Evolutionary conservation across 2,329 filamentous ascomycete genomes (phyloP), one percentile per base, ranked within the genome.

Genomic region (Calonectria henricotiae): DNA sequence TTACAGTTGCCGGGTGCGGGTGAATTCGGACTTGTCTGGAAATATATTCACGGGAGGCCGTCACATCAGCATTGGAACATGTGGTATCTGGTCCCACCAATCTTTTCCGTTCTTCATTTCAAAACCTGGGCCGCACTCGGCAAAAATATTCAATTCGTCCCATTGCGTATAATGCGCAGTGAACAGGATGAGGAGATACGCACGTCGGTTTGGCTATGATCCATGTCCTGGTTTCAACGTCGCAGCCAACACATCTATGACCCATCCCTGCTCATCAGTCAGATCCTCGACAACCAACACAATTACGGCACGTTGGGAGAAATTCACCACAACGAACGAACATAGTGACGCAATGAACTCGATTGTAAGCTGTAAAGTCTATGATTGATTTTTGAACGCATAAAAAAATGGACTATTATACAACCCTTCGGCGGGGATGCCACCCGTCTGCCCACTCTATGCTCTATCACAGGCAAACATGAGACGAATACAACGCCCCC

Each of bases 391-490:
- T 65, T 65, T 51, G 37, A 68, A 51, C 74, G 72, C 74, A 73
- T 74, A 65, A 68, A 74, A 74, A 76, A 74, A 74, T 63, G 68
- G 72, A 76, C 74, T 76, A 76, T 75, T 76, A 76, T 76, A 76
- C 74, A 76, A 75, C 72, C 74, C 68, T 75, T 74, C 68, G 69
- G 68, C 58, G 68, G 71, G 67, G 74, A 72, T 74, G 65, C 68
- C 71, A 73, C 74, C 73, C 74, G 69, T 75, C 74, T 75, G 74
- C 74, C 74, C 74, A 74, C 73, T 75, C 69, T 69, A 71, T 71
- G 72, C 70, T 73, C 60, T 74, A 73, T 76, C 73, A 74, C 55
- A 73, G 72, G 73, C 74, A 75, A 74, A 73, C 74, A 74, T 71
- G 70, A 75, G 73, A 74, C 72, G 69, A 75, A 73, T 65, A 75